Percentiles rank a stretch among this genome's conserved stretches.
Evolutionary conservation across 257 asterid genomes (phyloP).

Genomic region (Handroanthus guayacan): DNA sequence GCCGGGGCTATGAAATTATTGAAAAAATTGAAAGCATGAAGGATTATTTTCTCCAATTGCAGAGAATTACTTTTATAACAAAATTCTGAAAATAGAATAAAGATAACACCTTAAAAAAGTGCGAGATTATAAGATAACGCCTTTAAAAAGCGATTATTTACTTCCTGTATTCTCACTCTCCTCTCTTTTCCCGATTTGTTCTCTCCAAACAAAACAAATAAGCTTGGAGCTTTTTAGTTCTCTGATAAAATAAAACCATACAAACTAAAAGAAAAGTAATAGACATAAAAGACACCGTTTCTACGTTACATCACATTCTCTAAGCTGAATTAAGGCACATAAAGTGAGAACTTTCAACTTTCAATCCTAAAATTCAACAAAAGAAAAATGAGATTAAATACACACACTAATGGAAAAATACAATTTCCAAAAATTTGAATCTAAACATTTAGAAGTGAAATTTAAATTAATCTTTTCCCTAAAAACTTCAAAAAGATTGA

Average conservation of each 20-base stretch:
- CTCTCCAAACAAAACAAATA: too few relatives aligned
- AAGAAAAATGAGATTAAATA: neutral
- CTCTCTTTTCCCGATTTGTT: too few relatives aligned
- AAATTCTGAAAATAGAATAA: too few relatives aligned
- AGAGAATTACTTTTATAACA: too few relatives aligned
- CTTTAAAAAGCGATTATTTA: neutral
- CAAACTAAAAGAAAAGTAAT: neutral
- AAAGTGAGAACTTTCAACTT: neutral
- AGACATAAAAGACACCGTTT: neutral
- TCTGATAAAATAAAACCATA: neutral
- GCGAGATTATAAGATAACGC: too few relatives aligned
- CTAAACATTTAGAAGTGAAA: slow-evolving; percentile 3
- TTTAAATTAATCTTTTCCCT: slow-evolving; percentile 33
- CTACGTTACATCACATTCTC: neutral
- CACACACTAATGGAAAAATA: slow-evolving; percentile 25
- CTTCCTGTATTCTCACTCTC: neutral
- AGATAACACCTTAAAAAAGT: too few relatives aligned
- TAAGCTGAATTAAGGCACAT: neutral
- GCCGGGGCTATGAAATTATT: too few relatives aligned
- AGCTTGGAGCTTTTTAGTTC: too few relatives aligned
- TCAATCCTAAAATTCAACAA: neutral
- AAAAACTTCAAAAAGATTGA: neutral
- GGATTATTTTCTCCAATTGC: too few relatives aligned
- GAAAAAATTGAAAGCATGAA: too few relatives aligned
- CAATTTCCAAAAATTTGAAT: slow-evolving; percentile 28